Percentiles rank a stretch among this genome's conserved stretches.
Evolutionary conservation across 2,329 filamentous ascomycete genomes (phyloP).

Genomic region (Hawksworthiomyces lignivorus): DNA sequence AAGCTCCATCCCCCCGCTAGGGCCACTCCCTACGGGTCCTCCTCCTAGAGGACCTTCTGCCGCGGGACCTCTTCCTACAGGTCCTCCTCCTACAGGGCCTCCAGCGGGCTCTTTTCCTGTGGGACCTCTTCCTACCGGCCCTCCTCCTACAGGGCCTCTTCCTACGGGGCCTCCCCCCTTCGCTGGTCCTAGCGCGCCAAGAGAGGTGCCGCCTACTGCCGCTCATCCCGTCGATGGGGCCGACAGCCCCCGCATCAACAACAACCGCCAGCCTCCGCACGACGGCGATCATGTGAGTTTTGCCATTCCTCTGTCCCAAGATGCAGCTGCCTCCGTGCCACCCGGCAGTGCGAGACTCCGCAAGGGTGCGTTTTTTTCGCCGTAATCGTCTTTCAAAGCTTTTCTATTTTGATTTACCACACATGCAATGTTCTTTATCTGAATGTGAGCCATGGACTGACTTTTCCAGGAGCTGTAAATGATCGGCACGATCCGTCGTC

Average conservation of each 20-base stretch:
- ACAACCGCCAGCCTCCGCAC: not conserved
- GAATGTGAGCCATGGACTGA: too few species aligned
- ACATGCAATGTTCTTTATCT: too few species aligned
- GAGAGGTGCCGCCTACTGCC: too few species aligned
- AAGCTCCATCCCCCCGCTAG: too few species aligned
- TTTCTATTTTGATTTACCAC: too few species aligned
- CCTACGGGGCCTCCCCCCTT: not conserved
- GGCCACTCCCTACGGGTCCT: conserved; percentile 7
- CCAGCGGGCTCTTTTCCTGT: not conserved
- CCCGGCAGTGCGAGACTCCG: conserved; percentile 2
- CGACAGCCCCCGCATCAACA: not conserved
- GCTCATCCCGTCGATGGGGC: conserved; percentile 1
- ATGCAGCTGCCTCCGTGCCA: not conserved
- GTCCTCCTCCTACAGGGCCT: conserved; percentile 8
- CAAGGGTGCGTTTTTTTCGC: conserved; percentile 13
- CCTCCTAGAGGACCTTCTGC: not conserved
- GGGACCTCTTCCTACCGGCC: not conserved
- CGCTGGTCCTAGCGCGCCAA: too few species aligned
- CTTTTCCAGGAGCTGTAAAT: too few species aligned
- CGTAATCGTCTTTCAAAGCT: too few species aligned
- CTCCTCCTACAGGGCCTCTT: not conserved
- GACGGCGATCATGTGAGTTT: conserved; percentile 17
- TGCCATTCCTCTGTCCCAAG: conserved; percentile 6
- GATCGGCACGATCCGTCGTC: too few species aligned
- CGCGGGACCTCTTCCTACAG: not conserved